Evolutionary conservation across 768 basidiomycete species (phyloP).

Genomic region (Amanita inopinata): DNA sequence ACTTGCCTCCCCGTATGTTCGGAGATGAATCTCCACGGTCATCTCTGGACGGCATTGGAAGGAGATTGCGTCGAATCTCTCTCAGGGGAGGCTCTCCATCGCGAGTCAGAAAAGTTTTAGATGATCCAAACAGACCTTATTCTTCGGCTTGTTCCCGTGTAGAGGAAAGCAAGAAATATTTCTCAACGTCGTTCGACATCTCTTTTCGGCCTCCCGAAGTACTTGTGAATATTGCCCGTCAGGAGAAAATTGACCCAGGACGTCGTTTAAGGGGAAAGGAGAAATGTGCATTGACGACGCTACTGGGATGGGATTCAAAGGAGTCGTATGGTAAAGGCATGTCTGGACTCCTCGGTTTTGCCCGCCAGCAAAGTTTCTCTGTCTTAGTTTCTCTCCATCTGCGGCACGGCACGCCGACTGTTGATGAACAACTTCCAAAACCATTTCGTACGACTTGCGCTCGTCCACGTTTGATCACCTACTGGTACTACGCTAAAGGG

Average conservation of each 20-base stretch:
- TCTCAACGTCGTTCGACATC: conserved; percentile 49
- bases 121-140: conserved; percentile 24
- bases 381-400: conserved; percentile 30
- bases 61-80: conserved; percentile 28
- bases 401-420: conserved; percentile 7
- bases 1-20: conserved; percentile 1
- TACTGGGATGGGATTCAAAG: conserved; percentile 53
- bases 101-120: conserved; percentile 6
- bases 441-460: conserved; percentile 28
- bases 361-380: conserved; percentile 47
- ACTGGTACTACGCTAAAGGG: conserved; percentile 32
- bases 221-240: conserved; percentile 38
- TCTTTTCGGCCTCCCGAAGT: conserved; percentile 36
- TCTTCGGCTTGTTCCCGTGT: conserved; percentile 30
- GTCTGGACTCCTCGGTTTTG: conserved; percentile 41
- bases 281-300: conserved; percentile 36
- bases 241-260: conserved; percentile 31
- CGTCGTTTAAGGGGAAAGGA: conserved; percentile 47
- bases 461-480: conserved; percentile 40
- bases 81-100: conserved; percentile 22
- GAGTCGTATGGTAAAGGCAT: conserved; percentile 34
- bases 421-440: conserved; percentile 10
- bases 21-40: conserved; percentile 14
- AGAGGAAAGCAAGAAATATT: conserved; percentile 24
- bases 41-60: conserved; percentile 20